Evolutionary conservation across 176 grass and related monocot species (phyloP).

Genomic region (Miscanthus lutarioriparius): DNA sequence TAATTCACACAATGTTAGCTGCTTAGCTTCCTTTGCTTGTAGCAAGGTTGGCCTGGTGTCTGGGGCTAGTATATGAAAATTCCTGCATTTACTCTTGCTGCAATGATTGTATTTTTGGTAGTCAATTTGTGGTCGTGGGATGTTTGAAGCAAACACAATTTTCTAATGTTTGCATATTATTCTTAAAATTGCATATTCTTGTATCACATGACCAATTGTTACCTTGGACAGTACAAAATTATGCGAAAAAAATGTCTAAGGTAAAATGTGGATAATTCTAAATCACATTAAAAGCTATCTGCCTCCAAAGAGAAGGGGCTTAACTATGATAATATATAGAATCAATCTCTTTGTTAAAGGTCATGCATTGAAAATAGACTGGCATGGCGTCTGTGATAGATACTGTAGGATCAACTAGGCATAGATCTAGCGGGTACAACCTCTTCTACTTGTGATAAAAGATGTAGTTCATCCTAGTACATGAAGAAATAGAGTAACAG

Average conservation of each 20-base stretch:
- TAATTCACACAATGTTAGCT: background rate
- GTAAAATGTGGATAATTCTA: slow-evolving; percentile 22
- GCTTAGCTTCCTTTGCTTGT: background rate
- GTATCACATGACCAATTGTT: slow-evolving; percentile 11
- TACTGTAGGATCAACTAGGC: no score
- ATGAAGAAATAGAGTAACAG: no score
- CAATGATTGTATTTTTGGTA: slow-evolving; percentile 25
- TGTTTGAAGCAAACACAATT: background rate
- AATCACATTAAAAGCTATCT: background rate
- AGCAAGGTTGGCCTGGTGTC: background rate
- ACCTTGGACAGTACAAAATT: background rate
- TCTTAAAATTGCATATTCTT: slow-evolving; percentile 16
- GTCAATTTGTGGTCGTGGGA: background rate
- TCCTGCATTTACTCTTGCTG: slow-evolving; percentile 12
- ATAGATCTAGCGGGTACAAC: no score
- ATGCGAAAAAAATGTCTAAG: background rate
- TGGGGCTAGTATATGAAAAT: background rate
- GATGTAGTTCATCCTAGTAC: no score
- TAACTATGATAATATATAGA: background rate
- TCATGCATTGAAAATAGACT: background rate
- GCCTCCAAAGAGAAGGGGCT: background rate
- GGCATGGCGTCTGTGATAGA: background rate
- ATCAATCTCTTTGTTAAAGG: background rate
- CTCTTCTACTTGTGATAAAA: no score
- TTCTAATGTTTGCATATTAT: background rate